A percentile compares a stretch with the other conserved stretches of the same genome.
These are phyloP conservation scores for Penicillium sp. DNA, from an alignment of 2,329 filamentous ascomycete genomes.

Conservation along the genomic window DNA sequence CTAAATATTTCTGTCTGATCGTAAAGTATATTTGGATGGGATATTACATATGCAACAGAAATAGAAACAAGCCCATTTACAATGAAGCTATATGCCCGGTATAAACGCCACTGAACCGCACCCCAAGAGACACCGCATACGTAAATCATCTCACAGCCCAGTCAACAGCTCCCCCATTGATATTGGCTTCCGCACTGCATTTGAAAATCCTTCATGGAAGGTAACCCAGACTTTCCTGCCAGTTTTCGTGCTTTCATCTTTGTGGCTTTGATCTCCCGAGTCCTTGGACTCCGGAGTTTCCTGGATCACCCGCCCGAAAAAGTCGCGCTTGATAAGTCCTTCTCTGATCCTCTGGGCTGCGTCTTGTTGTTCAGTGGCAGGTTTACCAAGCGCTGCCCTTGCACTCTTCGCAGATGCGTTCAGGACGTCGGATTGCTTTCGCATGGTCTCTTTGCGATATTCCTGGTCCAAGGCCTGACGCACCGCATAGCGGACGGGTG, in stretches of 20 bases:
- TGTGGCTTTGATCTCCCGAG: conserved; percentile 32
- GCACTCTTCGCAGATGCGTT: conserved; percentile 32
- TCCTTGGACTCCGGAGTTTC: conserved; percentile 44
- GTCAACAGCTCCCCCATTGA: conserved; percentile 74
- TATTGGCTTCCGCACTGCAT: conserved; percentile 87
- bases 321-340: conserved; percentile 66
- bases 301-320: conserved; percentile 74
- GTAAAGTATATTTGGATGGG: neutral
- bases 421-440: conserved; percentile 63
- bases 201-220: conserved; percentile 86
- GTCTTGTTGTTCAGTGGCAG: conserved; percentile 37
- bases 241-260: conserved; percentile 35
- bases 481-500: conserved; percentile 84
- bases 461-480: conserved; percentile 92
- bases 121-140: neutral
- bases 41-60: neutral
- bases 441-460: conserved; percentile 68
- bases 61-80: neutral
- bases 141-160: conserved; percentile 31
- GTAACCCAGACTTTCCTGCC: conserved; percentile 77
- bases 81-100: neutral
- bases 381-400: conserved; percentile 21
- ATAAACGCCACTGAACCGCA: neutral
- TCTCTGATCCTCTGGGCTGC: conserved; percentile 28
- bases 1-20: neutral